Evolutionary conservation across 2,329 filamentous ascomycete species (phyloP).

Genomic region (Aspergillus flavus): DNA sequence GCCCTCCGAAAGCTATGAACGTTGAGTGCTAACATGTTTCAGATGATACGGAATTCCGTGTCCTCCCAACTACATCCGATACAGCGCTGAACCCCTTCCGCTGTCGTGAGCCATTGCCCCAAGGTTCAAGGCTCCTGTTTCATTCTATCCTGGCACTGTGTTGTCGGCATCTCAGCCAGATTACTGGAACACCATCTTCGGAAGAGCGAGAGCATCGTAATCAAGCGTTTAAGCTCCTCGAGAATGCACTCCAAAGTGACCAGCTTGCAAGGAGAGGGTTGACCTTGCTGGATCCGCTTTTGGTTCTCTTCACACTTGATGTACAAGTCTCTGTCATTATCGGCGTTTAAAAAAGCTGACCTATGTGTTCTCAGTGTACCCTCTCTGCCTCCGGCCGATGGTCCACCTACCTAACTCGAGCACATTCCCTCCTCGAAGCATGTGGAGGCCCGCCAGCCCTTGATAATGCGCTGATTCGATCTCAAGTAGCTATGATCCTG

Average conservation of each 20-base stretch:
- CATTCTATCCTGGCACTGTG: constrained; percentile 29
- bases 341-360: neutral
- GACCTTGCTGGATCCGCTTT: constrained; percentile 29
- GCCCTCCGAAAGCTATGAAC: neutral
- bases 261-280: constrained; percentile 4
- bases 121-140: constrained; percentile 33
- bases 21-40: constrained; percentile 1
- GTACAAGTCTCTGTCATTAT: constrained; percentile 15
- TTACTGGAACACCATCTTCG: constrained; percentile 18
- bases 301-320: constrained; percentile 39
- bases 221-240: constrained; percentile 29
- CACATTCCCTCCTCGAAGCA: constrained; percentile 27
- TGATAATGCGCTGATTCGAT: constrained; percentile 26
- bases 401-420: constrained; percentile 29
- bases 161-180: constrained; percentile 35
- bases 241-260: constrained; percentile 15
- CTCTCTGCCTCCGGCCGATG: constrained; percentile 38
- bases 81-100: constrained; percentile 38
- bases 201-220: constrained; percentile 14
- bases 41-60: constrained; percentile 41
- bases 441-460: constrained; percentile 17
- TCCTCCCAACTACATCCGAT: constrained; percentile 37
- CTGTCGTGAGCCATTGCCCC: constrained; percentile 21
- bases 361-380: constrained; percentile 29
- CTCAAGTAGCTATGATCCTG: constrained; percentile 35